Conservation (phyloP, 148 eudicot genomes). For the Cornus kousa region DNA sequence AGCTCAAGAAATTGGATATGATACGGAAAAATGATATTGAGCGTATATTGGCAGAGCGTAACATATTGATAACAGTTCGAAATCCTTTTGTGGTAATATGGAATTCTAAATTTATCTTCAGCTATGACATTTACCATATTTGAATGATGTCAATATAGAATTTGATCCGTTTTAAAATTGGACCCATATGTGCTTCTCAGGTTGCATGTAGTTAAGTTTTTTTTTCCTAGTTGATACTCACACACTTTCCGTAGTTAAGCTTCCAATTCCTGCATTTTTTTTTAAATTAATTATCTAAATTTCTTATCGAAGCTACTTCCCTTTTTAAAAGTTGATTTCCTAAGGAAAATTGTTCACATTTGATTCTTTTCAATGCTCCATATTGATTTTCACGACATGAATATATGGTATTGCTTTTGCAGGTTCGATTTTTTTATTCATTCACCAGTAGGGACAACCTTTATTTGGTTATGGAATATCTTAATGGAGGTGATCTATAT, state of each 20-base stretch:
- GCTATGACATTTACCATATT: neutral
- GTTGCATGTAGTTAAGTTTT: neutral
- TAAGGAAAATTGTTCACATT: neutral
- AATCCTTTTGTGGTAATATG: slow-evolving; percentile 63
- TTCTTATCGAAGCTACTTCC: slow-evolving; percentile 1
- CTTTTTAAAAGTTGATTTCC: neutral
- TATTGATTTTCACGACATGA: neutral
- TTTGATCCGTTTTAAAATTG: neutral
- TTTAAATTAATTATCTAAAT: neutral
- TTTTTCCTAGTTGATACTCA: no score
- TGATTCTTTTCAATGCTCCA: slow-evolving; percentile 1
- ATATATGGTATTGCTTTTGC: slow-evolving; percentile 9
- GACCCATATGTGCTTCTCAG: slow-evolving; percentile 3
- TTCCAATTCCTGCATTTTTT: neutral
- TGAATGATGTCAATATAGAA: neutral
- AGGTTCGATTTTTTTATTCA: slow-evolving; percentile 73
- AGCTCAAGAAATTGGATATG: slow-evolving; percentile 61
- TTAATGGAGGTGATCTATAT: slow-evolving; percentile 66
- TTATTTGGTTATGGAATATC: slow-evolving; percentile 72
- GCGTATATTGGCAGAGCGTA: slow-evolving; percentile 66
- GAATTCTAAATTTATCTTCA: neutral
- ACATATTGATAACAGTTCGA: slow-evolving; percentile 64
- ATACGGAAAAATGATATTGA: slow-evolving; percentile 70
- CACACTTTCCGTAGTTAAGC: neutral
- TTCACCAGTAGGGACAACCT: slow-evolving; percentile 63